phyloP scores from a whole-genome alignment of 805 yeast genomes.

The Myxozyma sirexii region DNA sequence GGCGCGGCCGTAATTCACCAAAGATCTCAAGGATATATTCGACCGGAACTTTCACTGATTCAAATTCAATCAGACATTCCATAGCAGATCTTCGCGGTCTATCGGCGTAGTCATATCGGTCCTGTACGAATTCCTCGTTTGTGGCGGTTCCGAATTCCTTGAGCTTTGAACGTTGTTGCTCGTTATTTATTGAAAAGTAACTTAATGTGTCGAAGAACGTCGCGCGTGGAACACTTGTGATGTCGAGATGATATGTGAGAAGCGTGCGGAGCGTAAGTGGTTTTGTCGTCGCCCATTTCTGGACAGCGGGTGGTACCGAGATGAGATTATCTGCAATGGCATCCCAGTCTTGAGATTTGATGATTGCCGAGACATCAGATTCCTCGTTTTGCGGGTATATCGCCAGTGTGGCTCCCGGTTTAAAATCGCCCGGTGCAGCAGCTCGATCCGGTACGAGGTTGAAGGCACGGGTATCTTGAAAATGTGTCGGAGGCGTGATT shows the following conservation, averaged over 20 bases:
- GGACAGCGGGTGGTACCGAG: slow-evolving; percentile 40
- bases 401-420: slow-evolving; percentile 81
- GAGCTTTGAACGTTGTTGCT: slow-evolving; percentile 73
- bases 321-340: slow-evolving; percentile 66
- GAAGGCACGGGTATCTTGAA: slow-evolving; percentile 84
- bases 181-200: slow-evolving; percentile 71
- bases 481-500: slow-evolving; percentile 71
- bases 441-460: slow-evolving; percentile 42
- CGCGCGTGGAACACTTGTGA: slow-evolving; percentile 79
- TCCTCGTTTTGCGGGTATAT: slow-evolving; percentile 75
- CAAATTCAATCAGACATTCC: slow-evolving; percentile 83
- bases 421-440: slow-evolving; percentile 29
- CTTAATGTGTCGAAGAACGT: slow-evolving; percentile 74
- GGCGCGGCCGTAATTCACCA: slow-evolving; percentile 77
- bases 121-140: slow-evolving; percentile 63
- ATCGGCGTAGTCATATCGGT: slow-evolving; percentile 85
- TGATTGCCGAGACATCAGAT: slow-evolving; percentile 61
- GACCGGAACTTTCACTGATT: slow-evolving; percentile 71
- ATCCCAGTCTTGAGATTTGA: slow-evolving; percentile 74
- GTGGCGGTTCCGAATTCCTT: slow-evolving; percentile 71
- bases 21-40: slow-evolving; percentile 74
- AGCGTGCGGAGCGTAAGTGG: slow-evolving; percentile 71
- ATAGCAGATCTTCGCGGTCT: slow-evolving; percentile 86
- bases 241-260: slow-evolving; percentile 77
- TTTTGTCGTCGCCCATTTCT: slow-evolving; percentile 56